Evolutionary conservation across 768 basidiomycete genomes (phyloP), one percentile per base, ranked within the genome.

Genomic region (Leccinum truebloodii): DNA sequence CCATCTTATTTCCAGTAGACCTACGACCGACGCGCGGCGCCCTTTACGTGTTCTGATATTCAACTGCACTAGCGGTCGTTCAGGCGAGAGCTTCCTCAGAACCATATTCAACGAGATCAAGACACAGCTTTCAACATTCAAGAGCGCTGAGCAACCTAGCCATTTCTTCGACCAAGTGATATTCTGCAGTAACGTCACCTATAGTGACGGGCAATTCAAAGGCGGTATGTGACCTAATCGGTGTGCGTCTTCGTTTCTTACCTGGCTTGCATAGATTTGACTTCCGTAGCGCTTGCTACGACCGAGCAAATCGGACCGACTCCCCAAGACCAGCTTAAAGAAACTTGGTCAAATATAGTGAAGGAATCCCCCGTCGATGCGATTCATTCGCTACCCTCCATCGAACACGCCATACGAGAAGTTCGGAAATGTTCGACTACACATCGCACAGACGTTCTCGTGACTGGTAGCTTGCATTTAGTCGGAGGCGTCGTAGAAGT

Each of bases 131-230:
- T 64, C 76, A 59, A 58, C 72, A 20, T 73, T 81, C 37, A 66
- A 73, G 14, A 71, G 72, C n/a, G 65, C 74, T 0, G 80, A 81
- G 55, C 69, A 74, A 16, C 63, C 77, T 1, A 72, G 69, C 14
- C 63, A 63, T 9, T 87, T 93, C 68, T 97, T 97, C 65, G 84
- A 93, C 68, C 83, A 87, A 54, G 91, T 95, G 59, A 85, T 98
- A 51, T 98, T 99, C 75, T 98, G 95, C 75, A 88, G 94, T 52
- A 99, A 98, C 72, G 90, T 97, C 34, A 99, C 97, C 0, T 99
- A 96, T 69, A 81, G 85, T 1, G 87, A 92, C 63, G 97, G 97
- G 0, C 79, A 81, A 34, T 98, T 86, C 71, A 98, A 98, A 78
- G 90, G 92, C 55, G 96, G 96, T 94, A 66, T 72, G 83, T 69